A percentile compares a stretch with the other conserved stretches of the same genome.
These are phyloP conservation scores for Aspergillus haitiensis DNA, from an alignment of 495 filamentous ascomycete species.

Conservation along the genomic window DNA sequence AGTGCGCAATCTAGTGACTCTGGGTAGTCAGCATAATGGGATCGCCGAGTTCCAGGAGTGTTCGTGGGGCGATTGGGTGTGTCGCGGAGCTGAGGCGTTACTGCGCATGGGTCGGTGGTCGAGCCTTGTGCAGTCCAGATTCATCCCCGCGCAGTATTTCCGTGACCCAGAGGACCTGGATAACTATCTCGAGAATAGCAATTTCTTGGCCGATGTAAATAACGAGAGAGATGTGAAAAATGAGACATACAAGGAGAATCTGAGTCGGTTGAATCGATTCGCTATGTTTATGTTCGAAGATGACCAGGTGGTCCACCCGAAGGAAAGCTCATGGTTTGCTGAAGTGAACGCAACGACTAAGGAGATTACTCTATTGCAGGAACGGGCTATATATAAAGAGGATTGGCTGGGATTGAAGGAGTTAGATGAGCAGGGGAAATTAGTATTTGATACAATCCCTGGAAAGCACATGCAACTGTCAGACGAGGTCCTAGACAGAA, in stretches of 20 bases:
- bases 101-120: conserved; percentile 75
- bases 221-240: conserved; percentile 84
- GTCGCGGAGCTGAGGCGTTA: conserved; percentile 70
- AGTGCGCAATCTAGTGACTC: conserved; percentile 81
- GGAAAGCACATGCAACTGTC: conserved; percentile 84
- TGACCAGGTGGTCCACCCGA: conserved; percentile 83
- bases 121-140: conserved; percentile 65
- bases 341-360: conserved; percentile 72
- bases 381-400: conserved; percentile 78
- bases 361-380: conserved; percentile 63
- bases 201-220: conserved; percentile 98
- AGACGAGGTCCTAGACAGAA: conserved; percentile 62
- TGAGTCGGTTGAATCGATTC: conserved; percentile 71
- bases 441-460: conserved; percentile 67
- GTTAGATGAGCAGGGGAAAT: conserved; percentile 74
- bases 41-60: conserved; percentile 77
- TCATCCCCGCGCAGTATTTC: conserved; percentile 97
- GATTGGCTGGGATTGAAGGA: conserved; percentile 90
- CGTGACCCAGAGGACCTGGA: conserved; percentile 70
- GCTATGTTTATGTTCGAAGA: conserved; percentile 89
- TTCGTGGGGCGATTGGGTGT: conserved; percentile 71
- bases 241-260: conserved; percentile 65
- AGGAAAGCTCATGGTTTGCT: conserved; percentile 88
- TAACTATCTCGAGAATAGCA: conserved; percentile 76
- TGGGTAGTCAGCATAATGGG: conserved; percentile 92